Conservation (phyloP, 2,329 filamentous ascomycete genomes). For the Aspergillus calidoustus region DNA sequence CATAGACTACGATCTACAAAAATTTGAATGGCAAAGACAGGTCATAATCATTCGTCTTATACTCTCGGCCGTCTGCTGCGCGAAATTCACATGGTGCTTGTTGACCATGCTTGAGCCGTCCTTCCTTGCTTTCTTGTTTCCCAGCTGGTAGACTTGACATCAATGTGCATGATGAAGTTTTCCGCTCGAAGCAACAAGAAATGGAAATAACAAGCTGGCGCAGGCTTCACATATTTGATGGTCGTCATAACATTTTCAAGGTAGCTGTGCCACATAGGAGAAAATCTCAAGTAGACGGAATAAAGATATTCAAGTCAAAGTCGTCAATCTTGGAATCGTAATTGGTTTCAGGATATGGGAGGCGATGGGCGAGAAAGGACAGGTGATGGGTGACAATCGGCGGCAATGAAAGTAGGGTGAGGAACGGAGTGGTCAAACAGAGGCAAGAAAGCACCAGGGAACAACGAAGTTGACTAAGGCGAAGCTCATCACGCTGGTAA, state of each 20-base stretch:
- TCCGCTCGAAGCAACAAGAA: conserved; percentile 19
- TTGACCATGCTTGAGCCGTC: conserved; percentile 17
- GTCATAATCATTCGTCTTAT: conserved; percentile 23
- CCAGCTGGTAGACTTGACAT: conserved; percentile 5
- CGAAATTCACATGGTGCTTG: conserved; percentile 19
- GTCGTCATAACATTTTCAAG: conserved; percentile 13
- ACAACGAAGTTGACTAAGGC: conserved; percentile 8
- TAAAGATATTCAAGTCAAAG: conserved; percentile 19
- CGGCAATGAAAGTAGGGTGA: conserved; percentile 9
- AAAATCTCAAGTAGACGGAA: conserved; percentile 20
- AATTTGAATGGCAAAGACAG: conserved; percentile 7
- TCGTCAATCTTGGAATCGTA: conserved; percentile 13
- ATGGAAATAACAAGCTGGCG: conserved; percentile 16
- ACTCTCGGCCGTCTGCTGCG: conserved; percentile 20
- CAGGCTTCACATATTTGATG: conserved; percentile 19
- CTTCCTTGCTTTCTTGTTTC: conserved; percentile 4
- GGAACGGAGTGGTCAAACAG: conserved; percentile 9
- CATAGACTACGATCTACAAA: neutral
- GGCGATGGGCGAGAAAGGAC: conserved; percentile 4
- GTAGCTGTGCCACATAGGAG: conserved; percentile 17
- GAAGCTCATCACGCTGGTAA: conserved; percentile 18
- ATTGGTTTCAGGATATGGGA: conserved; percentile 12
- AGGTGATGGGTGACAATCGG: conserved; percentile 1
- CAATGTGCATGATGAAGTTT: conserved; percentile 22
- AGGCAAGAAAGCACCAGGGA: conserved; percentile 1